Evolutionary conservation across 371 early-diverging fungal genomes (phyloP).

Genomic region (Coemansia sp.): DNA sequence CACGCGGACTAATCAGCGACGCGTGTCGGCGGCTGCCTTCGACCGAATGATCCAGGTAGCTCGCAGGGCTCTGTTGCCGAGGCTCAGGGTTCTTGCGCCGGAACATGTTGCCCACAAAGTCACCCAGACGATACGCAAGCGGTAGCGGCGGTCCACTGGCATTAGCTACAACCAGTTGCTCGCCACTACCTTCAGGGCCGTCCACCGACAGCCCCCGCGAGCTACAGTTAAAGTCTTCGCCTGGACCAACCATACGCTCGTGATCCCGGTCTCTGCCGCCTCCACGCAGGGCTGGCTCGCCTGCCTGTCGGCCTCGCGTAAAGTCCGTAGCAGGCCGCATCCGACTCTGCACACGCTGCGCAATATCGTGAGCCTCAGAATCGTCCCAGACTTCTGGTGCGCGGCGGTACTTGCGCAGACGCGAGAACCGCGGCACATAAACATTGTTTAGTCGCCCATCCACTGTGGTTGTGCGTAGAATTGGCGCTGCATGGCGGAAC

Average conservation of each 20-base stretch:
- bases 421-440: slow-evolving; percentile 45
- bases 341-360: slow-evolving; percentile 21
- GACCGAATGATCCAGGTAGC: slow-evolving; percentile 13
- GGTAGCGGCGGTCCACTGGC: neutral
- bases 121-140: slow-evolving; percentile 32
- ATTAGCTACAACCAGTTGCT: slow-evolving; percentile 10
- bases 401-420: slow-evolving; percentile 39
- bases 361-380: slow-evolving; percentile 43
- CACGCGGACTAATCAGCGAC: slow-evolving; percentile 18
- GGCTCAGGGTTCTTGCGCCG: neutral
- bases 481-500: slow-evolving; percentile 38
- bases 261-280: slow-evolving; percentile 23
- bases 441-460: slow-evolving; percentile 36
- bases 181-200: slow-evolving; percentile 40
- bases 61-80: slow-evolving; percentile 17
- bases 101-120: slow-evolving; percentile 12
- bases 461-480: slow-evolving; percentile 17
- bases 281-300: slow-evolving; percentile 35
- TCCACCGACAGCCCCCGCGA: slow-evolving; percentile 21
- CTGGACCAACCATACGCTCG: slow-evolving; percentile 6
- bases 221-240: slow-evolving; percentile 14
- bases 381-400: slow-evolving; percentile 51
- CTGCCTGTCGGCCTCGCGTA: slow-evolving; percentile 1
- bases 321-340: slow-evolving; percentile 3
- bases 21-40: slow-evolving; percentile 15